Base-by-base conservation (phyloP, 495 filamentous ascomycete species). In the Penicillium desertorum region DNA sequence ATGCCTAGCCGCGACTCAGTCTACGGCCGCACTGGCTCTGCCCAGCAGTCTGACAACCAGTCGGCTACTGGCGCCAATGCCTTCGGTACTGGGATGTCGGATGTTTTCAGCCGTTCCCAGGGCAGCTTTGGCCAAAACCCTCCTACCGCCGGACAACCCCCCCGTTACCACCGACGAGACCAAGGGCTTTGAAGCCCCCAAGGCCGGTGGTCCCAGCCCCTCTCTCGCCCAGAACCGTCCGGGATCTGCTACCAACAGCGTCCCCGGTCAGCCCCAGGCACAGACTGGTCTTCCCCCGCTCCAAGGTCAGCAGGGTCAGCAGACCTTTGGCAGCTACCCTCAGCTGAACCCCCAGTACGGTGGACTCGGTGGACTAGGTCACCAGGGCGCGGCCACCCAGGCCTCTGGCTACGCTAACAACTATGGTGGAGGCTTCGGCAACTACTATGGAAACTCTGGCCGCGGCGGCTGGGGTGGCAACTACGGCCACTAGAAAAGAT, bases 241-340 rank as follows among this genome's bases (percentile, higher is more conserved):
- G 16, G 91, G 90, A 19, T 96, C 92, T 32, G 90, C 92, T 14
- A 86, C 88, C 14, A 94, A 91, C 72, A 86, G 81, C 59, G 81
- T 79, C 14, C 82, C 84, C 17, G 82, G 81, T 7, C 88, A 91
- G 68, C 72, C 80, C 50, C 74, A 77, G 62, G 75, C 70, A 36
- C 79, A 81, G 61, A 71, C 72, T 45, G 83, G 87, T 30, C 79
- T 93, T 45, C 90, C 89, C 27, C 88, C 88, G 23, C 85, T 88
- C 39, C 91, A 92, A 73, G 85, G 84, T 11, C 83, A 85, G 58
- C 83, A 85, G 69, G 80, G 81, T 42, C 80, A 86, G 63, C 80
- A 82, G 64, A 81, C 78, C 32, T 93, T 91, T 65, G 84, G 86
- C 32, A 86, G 83, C 34, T 94, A 95, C 65, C 88, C 88, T 16